Evolutionary conservation across 208 protist genomes (phyloP).

Genomic region (Phytomonas sp.): DNA sequence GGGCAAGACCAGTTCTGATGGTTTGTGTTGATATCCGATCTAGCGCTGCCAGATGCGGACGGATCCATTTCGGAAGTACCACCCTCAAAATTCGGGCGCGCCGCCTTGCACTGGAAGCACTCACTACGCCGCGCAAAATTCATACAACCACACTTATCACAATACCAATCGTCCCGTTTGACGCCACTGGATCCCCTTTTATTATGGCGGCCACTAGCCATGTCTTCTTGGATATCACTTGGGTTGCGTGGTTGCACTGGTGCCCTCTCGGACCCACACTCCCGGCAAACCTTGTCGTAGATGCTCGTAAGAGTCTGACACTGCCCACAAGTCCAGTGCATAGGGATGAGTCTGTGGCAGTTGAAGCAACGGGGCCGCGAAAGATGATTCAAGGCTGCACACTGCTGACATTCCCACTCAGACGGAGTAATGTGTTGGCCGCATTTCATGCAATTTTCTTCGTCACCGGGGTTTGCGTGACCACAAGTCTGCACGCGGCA

Average conservation of each 20-base stretch:
- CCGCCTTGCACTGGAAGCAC: constrained; percentile 62
- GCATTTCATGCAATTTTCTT: constrained; percentile 59
- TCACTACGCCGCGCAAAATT: constrained; percentile 66
- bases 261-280: constrained; percentile 34
- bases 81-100: constrained; percentile 4
- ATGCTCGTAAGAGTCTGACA: constrained; percentile 60
- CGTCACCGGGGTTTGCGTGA: constrained; percentile 69
- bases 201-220: background rate
- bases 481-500: constrained; percentile 53
- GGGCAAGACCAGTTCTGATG: constrained; percentile 82
- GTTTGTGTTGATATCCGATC: constrained; percentile 4
- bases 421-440: constrained; percentile 39
- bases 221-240: constrained; percentile 18
- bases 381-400: constrained; percentile 74
- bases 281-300: constrained; percentile 65
- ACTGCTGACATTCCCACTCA: constrained; percentile 79
- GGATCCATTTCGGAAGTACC: background rate
- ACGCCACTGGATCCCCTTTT: constrained; percentile 2
- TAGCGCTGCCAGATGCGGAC: background rate
- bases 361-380: constrained; percentile 70
- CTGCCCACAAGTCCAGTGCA: constrained; percentile 55
- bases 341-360: constrained; percentile 53
- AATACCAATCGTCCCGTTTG: constrained; percentile 58
- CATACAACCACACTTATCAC: constrained; percentile 44
- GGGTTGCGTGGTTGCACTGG: constrained; percentile 34